Percentiles rank a stretch among this genome's conserved stretches.
These are phyloP conservation scores for Trametes pubescens DNA, from an alignment of 1,284 basidiomycete species.

Conservation along the genomic window DNA sequence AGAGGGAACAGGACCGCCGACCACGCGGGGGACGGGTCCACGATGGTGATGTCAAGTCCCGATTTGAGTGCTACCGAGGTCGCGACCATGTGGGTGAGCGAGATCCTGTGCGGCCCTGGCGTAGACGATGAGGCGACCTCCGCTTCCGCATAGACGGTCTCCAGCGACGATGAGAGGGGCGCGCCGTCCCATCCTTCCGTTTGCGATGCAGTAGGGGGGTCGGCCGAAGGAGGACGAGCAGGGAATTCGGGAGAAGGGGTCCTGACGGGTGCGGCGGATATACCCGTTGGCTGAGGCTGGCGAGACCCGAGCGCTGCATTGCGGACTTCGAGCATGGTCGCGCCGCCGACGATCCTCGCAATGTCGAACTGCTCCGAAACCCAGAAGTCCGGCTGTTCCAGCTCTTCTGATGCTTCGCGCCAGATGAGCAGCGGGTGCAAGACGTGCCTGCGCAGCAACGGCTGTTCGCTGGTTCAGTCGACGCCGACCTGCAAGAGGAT, in stretches of 20 bases:
- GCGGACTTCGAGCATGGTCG: conserved; percentile 72
- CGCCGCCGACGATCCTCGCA: conserved; percentile 74
- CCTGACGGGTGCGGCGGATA: too few species aligned
- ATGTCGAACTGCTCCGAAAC: conserved; percentile 75
- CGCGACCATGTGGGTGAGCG: conserved; percentile 74
- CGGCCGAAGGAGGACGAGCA: conserved; percentile 23
- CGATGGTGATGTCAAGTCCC: conserved; percentile 65
- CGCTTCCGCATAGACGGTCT: conserved; percentile 20
- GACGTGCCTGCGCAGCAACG: conserved; percentile 73
- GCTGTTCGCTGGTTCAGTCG: conserved; percentile 47
- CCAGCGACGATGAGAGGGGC: conserved; percentile 28
- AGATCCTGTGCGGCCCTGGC: conserved; percentile 51
- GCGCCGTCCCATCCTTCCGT: conserved; percentile 36
- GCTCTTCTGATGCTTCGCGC: conserved; percentile 69
- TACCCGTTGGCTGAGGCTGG: conserved; percentile 15
- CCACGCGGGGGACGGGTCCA: conserved; percentile 41
- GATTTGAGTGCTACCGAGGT: conserved; percentile 76
- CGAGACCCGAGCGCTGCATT: conserved; percentile 52
- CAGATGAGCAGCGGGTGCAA: conserved; percentile 79
- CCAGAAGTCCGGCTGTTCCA: conserved; percentile 74
- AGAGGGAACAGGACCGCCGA: conserved; percentile 33
- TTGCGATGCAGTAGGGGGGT: conserved; percentile 31
- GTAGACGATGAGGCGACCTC: conserved; percentile 26
- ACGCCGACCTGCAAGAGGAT: neutral
- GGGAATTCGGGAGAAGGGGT: conserved; percentile 1